These are phyloP conservation scores for Beauveria medogensis DNA, from an alignment of 2,329 filamentous ascomycete species.

Conservation along the genomic window DNA sequence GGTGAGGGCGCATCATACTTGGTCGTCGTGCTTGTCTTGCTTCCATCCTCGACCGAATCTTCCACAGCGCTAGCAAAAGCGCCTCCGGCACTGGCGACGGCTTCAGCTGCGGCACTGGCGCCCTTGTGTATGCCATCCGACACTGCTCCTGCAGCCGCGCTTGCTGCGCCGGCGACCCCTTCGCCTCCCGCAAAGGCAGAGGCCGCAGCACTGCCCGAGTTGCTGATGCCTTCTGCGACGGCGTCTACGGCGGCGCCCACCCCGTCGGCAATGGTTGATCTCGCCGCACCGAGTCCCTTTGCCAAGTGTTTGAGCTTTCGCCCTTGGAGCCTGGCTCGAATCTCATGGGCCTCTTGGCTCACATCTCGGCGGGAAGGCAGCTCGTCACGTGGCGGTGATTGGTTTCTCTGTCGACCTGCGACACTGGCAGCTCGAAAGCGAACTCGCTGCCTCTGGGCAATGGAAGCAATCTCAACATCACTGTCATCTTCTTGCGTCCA, in stretches of 20 bases:
- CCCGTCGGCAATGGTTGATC: background rate
- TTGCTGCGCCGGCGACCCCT: background rate
- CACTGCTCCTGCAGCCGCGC: background rate
- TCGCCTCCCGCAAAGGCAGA: background rate
- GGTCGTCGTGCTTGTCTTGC: background rate
- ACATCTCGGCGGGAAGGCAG: background rate
- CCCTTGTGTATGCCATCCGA: background rate
- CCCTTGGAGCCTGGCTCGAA: background rate
- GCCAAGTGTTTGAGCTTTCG: background rate
- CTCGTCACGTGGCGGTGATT: background rate
- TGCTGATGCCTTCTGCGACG: background rate
- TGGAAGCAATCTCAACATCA: conserved; percentile 9
- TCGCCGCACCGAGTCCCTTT: background rate
- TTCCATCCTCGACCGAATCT: background rate
- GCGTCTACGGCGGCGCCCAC: background rate
- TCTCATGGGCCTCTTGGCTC: conserved; percentile 3
- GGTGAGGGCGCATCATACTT: background rate
- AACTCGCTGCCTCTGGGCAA: background rate
- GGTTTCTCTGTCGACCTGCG: background rate
- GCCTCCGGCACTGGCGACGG: background rate
- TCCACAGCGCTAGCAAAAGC: background rate
- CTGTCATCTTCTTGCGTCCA: conserved; percentile 8
- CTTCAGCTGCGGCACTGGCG: background rate
- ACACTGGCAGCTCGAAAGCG: conserved; percentile 7
- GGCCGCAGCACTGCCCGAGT: background rate